Conservation (phyloP, 441 rosid species). For the Pelargonium australe region DNA sequence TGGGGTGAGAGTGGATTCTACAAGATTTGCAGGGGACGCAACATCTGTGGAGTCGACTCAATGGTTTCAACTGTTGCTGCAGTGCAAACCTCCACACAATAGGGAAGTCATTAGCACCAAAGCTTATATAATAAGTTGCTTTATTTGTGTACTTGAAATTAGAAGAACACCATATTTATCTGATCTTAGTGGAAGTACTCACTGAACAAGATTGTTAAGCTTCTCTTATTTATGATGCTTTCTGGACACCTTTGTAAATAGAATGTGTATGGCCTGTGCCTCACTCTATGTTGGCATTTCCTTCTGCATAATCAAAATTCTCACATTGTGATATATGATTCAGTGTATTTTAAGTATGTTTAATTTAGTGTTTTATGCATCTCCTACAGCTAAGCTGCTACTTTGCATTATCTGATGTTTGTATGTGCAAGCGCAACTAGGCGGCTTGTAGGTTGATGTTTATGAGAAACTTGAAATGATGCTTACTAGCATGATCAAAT, state of each 20-base stretch:
- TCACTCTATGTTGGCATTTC: not conserved
- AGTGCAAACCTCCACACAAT: slow-evolving; percentile 24
- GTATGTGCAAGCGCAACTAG: too few species aligned
- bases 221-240: not conserved
- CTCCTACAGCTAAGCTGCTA: too few species aligned
- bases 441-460: too few species aligned
- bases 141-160: not conserved
- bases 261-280: not conserved
- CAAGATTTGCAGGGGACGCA: slow-evolving; percentile 80
- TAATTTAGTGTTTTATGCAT: too few species aligned
- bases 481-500: too few species aligned
- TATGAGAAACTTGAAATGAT: too few species aligned
- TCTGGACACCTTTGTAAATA: too few species aligned
- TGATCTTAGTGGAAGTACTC: not conserved
- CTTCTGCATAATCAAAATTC: not conserved
- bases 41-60: slow-evolving; percentile 82
- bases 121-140: not conserved
- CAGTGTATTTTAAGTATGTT: too few species aligned
- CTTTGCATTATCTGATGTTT: too few species aligned
- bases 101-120: too few species aligned
- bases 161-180: not conserved
- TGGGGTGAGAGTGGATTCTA: slow-evolving; percentile 95
- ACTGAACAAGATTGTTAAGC: not conserved
- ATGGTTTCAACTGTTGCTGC: slow-evolving; percentile 90
- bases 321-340: too few species aligned